Evolutionary conservation across 306 rosid genomes (phyloP), one percentile per base, ranked within the genome.

Genomic region (Lagenaria siceraria): DNA sequence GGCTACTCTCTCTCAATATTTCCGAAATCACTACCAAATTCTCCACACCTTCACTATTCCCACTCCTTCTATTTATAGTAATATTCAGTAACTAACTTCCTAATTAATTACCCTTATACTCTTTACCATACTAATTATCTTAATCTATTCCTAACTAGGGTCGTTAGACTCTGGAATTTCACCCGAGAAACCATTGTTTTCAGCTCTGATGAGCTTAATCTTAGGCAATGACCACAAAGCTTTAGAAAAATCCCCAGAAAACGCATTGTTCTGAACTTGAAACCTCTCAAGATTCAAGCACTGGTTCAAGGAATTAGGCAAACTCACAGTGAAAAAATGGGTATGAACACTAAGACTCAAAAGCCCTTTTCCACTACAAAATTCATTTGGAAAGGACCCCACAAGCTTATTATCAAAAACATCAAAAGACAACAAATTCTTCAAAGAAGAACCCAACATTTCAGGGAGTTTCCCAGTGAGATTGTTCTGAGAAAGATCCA

Each of bases 241-340:
- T 80, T 5, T 6, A 2, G 98, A 93, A 69, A 95, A 89, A 73
- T 87, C 92, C 29, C 96, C 97, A 74, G 91, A 87, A 73, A 95
- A 88, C 74, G 81, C 80, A 84, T 95, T 95, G 88, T 90, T 89
- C 87, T 95, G 98, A 78, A 95, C 93, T 81, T 95, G 96, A 82
- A 95, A 88, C 76, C 86, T 88, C 91, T 95, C 98, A 70, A 95
- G 93, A 77, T 85, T 89, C 84, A 73, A 81, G 78, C 98, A 95
- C 25, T 87, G 86, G 51, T 82, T 79, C 59, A 87, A 86, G 78
- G 95, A 84, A 79, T 72, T 79, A 11, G 93, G 83, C 78, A 92
- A 71, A 59, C 86, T 76, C 71, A 97, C 97, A 21, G 65, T 87
- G 78, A 95, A 90, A 58, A 65, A 56, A 81, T 95, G 92, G 51